Evolutionary conservation across 2,329 filamentous ascomycete species (phyloP), one percentile per base, ranked within the genome.

Genomic region (Aspergillus amoenus): DNA sequence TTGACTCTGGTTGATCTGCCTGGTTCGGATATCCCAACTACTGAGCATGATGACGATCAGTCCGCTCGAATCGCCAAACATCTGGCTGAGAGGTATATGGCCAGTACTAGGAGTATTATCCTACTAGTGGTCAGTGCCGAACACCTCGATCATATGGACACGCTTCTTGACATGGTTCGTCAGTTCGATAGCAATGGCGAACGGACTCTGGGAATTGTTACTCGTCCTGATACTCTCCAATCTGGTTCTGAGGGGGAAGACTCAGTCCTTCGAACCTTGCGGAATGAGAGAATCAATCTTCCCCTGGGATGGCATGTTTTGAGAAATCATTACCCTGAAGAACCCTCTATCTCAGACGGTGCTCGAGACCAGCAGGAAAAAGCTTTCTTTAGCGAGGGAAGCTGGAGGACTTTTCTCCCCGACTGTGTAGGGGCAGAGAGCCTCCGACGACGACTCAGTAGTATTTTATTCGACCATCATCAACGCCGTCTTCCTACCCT

Each of bases 1-100:
- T 68, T 88, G 43, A 87, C 82, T 0, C 75, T 88, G 0, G 83
- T 88, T 11, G 85, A 88, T 68, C 72, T 88, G 17, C 85, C 85
- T 0, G 84, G 85, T 2, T 71, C 87, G 1, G 81, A 86, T 32
- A 76, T 32, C 78, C 83, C 8, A 79, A 78, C 54, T 84, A 81
- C 61, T 75, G 78, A 82, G 51, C 82, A 85, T 65, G 80, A 78
- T 1, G 70, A 74, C 30, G 72, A 77, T 21, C 83, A 84, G 42
- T 82, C 82, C 54, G 70, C 73, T 1, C 8, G 9, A 58, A 79
- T 82, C 2, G 82, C 85, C 48, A 79, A 80, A 30, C 61, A 71
- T 0, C 70, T 86, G 3, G 73, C 73, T 0, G 71, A 79, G 2
- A 69, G 70, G 0, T 89, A 89, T 62, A 85, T 89, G 77, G 64